Conservation (phyloP, 345 rosid genomes). For the Heritiera fomes region DNA sequence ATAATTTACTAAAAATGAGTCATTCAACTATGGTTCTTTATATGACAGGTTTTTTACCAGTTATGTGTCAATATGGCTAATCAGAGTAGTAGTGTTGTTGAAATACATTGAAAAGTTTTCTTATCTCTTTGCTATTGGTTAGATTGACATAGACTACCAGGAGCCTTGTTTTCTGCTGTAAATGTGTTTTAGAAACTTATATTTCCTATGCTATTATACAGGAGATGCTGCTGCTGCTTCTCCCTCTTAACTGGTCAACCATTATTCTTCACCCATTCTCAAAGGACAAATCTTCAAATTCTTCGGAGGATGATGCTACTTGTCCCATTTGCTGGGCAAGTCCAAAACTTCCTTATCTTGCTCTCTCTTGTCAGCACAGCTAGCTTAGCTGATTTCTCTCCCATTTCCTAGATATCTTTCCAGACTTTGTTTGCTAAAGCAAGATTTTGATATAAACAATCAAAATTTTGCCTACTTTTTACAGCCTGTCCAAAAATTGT, state of each 20-base stretch:
- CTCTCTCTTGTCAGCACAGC: constrained; percentile 96
- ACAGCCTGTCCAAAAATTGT: neutral
- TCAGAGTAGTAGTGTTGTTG: neutral
- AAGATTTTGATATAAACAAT: neutral
- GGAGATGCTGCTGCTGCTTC: constrained; percentile 93
- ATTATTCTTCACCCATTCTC: constrained; percentile 80
- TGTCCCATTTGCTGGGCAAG: constrained; percentile 83
- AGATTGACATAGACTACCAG: neutral
- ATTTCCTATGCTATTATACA: constrained; percentile 34
- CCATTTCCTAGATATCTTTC: neutral
- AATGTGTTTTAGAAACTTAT: neutral
- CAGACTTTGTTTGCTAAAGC: neutral
- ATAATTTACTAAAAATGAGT: neutral
- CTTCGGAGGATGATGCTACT: constrained; percentile 50
- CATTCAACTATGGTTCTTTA: neutral
- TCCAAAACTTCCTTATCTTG: constrained; percentile 84
- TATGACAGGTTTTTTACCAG: neutral
- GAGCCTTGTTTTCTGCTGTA: neutral
- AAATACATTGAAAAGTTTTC: neutral
- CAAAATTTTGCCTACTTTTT: neutral
- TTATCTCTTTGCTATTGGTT: neutral
- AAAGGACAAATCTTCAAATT: constrained; percentile 70
- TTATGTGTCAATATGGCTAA: neutral
- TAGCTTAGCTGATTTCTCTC: constrained; percentile 27
- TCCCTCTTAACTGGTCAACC: constrained; percentile 90